Percentiles rank a stretch among this genome's conserved stretches.
These are phyloP conservation scores for Acanthamoeba royreba DNA, from an alignment of 208 protist genomes.

Conservation along the genomic window DNA sequence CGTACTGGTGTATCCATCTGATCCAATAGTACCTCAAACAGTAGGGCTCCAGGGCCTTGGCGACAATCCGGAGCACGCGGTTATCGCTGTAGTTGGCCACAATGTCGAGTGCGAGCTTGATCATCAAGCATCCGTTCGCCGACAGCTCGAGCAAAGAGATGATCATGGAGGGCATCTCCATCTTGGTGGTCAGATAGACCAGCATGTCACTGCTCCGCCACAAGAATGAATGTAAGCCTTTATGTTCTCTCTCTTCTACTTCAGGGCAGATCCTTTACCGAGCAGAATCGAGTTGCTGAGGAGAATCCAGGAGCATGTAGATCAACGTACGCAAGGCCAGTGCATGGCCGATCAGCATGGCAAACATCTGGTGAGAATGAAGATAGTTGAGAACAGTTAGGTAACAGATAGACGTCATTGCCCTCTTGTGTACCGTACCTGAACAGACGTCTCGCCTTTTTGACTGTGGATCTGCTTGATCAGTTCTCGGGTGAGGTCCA, in stretches of 20 bases:
- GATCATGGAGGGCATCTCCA: not conserved
- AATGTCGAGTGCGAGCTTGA: not conserved
- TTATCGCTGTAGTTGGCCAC: no score
- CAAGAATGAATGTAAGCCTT: not conserved
- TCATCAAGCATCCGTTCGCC: not conserved
- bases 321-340: not conserved
- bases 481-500: no score
- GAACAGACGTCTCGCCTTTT: no score
- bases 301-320: not conserved
- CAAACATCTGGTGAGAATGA: not conserved
- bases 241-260: no score
- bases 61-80: no score
- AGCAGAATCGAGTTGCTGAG: not conserved
- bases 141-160: not conserved
- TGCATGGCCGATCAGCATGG: not conserved
- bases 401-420: not conserved
- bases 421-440: no score
- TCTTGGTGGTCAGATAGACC: not conserved
- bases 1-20: no score
- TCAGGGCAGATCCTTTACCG: not conserved
- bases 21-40: no score
- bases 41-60: no score
- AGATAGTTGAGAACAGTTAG: not conserved
- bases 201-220: not conserved
- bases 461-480: no score